Base-by-base conservation (phyloP, 2,329 filamentous ascomycete genomes). In the Colletotrichum somersetense region DNA sequence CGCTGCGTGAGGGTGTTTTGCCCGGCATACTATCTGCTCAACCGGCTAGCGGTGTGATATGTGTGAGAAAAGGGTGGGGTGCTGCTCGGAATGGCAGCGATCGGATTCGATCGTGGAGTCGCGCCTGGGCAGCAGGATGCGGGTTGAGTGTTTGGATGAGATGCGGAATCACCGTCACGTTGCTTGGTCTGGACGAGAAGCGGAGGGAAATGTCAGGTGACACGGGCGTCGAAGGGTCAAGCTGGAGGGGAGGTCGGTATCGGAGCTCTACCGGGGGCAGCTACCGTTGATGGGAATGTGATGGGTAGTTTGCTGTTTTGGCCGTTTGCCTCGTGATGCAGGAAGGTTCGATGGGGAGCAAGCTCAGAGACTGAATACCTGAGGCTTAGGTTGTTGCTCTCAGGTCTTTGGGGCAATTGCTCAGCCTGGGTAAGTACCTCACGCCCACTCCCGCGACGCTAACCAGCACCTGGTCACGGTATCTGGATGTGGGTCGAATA, bases 1-100 rank as follows among this genome's bases (percentile, higher is more conserved):
- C 90, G 84, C 92, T 92, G 76, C 88, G 89, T 83, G 91, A 90
- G 79, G 91, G 91, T 79, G 92, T 92, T 82, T 93, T 92, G 82
- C 91, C 89, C 77, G 91, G 91, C 91, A 93, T 93, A 76, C 79
- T 93, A 76, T 80, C 82, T 78, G 76, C 68, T 67, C 48, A 48
- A 66, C 66, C 61, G 67, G 33, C 44, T 58, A 52, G 73, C 62
- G 61, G 65, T 65, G 7, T 30, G 55, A n/a, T 66, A 52, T 56
- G 50, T 66, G 62, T 46, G 56, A 59, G 62, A 40, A 66, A 26
- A 56, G 58, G 26, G 42, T 46, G 57, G 73, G 71, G 44, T 71
- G 74, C 65, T 66, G 63, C 73, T 55, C 18, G 74, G 63, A 52
- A 70, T 71, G 59, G 71, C 73, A 74, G 53, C 63, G 62, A 35